Evolutionary conservation across 2,329 filamentous ascomycete genomes (phyloP).

Genomic region (Alternaria viburni): DNA sequence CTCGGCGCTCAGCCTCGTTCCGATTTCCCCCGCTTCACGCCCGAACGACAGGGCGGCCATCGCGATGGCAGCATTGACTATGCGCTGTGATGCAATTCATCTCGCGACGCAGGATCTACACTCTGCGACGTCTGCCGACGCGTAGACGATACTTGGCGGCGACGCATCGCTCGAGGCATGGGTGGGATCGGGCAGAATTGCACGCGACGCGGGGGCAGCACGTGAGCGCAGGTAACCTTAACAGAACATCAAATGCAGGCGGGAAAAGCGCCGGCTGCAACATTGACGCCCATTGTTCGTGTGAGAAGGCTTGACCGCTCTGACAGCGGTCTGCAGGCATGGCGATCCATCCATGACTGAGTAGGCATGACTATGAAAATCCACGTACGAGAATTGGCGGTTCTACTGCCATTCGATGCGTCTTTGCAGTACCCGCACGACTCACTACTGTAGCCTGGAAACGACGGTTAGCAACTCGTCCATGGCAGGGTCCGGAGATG

Average conservation of each 20-base stretch:
- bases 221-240: conserved; percentile 35
- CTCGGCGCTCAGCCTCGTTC: conserved; percentile 3
- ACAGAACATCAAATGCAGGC: conserved; percentile 31
- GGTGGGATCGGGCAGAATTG: conserved; percentile 4
- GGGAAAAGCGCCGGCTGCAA: conserved; percentile 11
- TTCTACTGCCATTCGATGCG: conserved; percentile 54
- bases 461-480: conserved; percentile 27
- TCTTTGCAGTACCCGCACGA: conserved; percentile 60
- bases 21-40: conserved; percentile 15
- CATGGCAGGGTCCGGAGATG: conserved; percentile 11
- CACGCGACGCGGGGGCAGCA: conserved; percentile 28
- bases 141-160: conserved; percentile 24
- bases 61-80: neutral
- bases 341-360: conserved; percentile 15
- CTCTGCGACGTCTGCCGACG: neutral
- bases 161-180: conserved; percentile 14
- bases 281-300: conserved; percentile 5
- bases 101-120: neutral
- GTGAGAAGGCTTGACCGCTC: conserved; percentile 14
- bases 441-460: conserved; percentile 55
- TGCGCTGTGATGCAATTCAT: neutral
- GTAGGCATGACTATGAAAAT: conserved; percentile 12
- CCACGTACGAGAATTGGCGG: conserved; percentile 57
- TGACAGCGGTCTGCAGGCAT: conserved; percentile 27
- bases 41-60: neutral